A percentile compares a stretch with the other conserved stretches of the same genome.
Evolutionary conservation across 495 filamentous ascomycete genomes (phyloP).

Genomic region (Chaetomium fimeti): DNA sequence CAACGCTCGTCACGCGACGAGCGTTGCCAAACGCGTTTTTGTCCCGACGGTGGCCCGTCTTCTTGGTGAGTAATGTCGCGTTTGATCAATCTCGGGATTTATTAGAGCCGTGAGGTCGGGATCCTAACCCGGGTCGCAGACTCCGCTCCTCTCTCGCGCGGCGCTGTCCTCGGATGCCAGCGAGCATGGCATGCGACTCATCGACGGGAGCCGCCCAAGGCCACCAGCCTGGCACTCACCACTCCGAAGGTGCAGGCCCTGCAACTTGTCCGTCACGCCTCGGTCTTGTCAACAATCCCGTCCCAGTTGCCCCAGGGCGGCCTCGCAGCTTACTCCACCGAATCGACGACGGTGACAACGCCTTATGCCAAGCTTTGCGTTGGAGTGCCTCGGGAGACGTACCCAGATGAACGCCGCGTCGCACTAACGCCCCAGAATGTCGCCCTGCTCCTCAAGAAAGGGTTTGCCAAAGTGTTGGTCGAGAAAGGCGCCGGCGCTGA

Average conservation of each 20-base stretch:
- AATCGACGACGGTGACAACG: slow-evolving; percentile 47
- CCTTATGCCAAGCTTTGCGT: slow-evolving; percentile 68
- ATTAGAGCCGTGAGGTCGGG: too few relatives aligned
- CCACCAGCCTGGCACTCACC: slow-evolving; percentile 28
- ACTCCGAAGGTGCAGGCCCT: slow-evolving; percentile 24
- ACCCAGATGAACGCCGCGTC: slow-evolving; percentile 70
- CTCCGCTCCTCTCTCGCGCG: slow-evolving; percentile 17
- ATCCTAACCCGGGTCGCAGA: slow-evolving; percentile 25
- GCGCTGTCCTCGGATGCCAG: slow-evolving; percentile 29
- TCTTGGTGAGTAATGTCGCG: slow-evolving; percentile 23
- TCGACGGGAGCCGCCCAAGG: slow-evolving; percentile 19
- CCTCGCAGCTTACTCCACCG: slow-evolving; percentile 34
- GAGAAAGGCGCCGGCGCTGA: slow-evolving; percentile 71
- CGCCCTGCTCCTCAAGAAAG: slow-evolving; percentile 72
- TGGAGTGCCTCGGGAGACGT: slow-evolving; percentile 69
- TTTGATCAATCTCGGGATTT: background rate
- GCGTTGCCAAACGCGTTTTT: slow-evolving; percentile 20
- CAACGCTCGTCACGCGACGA: slow-evolving; percentile 27
- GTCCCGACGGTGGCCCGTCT: slow-evolving; percentile 17
- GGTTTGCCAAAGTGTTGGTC: slow-evolving; percentile 68
- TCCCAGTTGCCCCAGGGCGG: slow-evolving; percentile 11
- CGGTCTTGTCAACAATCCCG: slow-evolving; percentile 33
- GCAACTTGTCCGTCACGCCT: slow-evolving; percentile 38
- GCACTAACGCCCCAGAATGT: slow-evolving; percentile 80
- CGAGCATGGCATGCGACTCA: slow-evolving; percentile 37